Percentiles rank a stretch among this genome's conserved stretches.
phyloP scores from a whole-genome alignment of 305 asterid species.

The Rubia tinctorum region DNA sequence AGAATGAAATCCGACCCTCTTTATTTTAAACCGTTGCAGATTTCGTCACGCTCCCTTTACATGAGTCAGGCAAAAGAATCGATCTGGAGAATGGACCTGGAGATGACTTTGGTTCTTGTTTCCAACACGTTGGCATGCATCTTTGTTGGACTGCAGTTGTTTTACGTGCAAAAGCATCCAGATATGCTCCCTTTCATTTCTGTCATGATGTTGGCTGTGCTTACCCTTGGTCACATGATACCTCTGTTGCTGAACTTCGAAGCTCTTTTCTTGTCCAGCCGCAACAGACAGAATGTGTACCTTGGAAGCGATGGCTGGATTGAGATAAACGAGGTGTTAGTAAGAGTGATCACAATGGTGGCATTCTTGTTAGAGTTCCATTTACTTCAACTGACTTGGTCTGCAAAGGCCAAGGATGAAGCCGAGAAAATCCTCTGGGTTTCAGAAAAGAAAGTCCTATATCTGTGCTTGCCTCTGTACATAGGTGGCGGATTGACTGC shows the following conservation, averaged over 20 bases:
- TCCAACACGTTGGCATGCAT: slow-evolving; percentile 76
- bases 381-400: slow-evolving; percentile 79
- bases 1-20: slow-evolving; percentile 55
- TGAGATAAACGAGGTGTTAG: slow-evolving; percentile 77
- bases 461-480: slow-evolving; percentile 61
- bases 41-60: slow-evolving; percentile 55
- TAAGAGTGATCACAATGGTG: slow-evolving; percentile 82
- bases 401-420: slow-evolving; percentile 53
- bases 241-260: slow-evolving; percentile 84
- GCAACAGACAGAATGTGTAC: slow-evolving; percentile 47
- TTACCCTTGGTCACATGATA: slow-evolving; percentile 71
- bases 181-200: slow-evolving; percentile 64
- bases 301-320: slow-evolving; percentile 77
- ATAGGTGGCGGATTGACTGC: slow-evolving; percentile 66
- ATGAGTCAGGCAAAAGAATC: slow-evolving; percentile 66
- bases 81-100: slow-evolving; percentile 89
- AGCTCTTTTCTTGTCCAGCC: slow-evolving; percentile 59
- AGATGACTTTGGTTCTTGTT: slow-evolving; percentile 76
- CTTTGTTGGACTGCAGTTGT: slow-evolving; percentile 67
- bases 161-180: slow-evolving; percentile 58
- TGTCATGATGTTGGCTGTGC: slow-evolving; percentile 55
- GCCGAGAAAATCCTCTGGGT: slow-evolving; percentile 44
- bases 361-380: slow-evolving; percentile 84
- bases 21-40: slow-evolving; percentile 63
- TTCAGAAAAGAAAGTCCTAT: slow-evolving; percentile 72